Base-by-base conservation (phyloP, 2,329 filamentous ascomycete genomes). In the Orbilia brochopaga region DNA sequence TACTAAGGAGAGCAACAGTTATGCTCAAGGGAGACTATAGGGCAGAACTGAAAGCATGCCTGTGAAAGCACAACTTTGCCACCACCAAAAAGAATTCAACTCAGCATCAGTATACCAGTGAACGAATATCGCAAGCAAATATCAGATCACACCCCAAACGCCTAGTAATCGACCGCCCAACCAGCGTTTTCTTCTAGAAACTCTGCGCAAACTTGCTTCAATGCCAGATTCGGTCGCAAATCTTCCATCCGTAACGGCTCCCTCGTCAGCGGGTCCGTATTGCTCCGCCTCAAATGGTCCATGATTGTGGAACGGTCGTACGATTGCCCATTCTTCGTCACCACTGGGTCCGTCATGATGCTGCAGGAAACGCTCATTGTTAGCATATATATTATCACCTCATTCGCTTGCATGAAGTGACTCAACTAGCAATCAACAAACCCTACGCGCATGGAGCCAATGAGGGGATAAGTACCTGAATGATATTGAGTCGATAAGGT, bases 91-190 rank as follows among this genome's bases (percentile, higher is more conserved):
- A 3, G 27, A 8, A 32, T 8, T 32, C 27, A 42, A 3, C 4
- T 15, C 37, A 13, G 15, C 4, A 42, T n/a, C n/a, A n/a, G n/a
- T 17, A 42, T 15, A 42, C 13, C 13, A 42, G 11, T 15, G n/a
- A 42, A 15, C 2, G n/a, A 42, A 42, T 13, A 15, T 6, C 37
- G 23, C 51, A 8, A 23, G 27, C 17, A 37, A 17, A 32, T 19
- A 35, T 42, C 42, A 46, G 50, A 40, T 40, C 42, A 46, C 21
- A 23, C n/a, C 52, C 57, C 27, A 8, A 32, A 3, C 3, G 10
- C 17, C 55, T 82, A 96, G 89, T 90, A 97, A 78, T 97, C 92
- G 42, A 90, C 92, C 0, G 92, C 91, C 90, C 94, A 96, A 8
- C 91, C 92, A 2, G 66, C 66, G 76, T 96, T 97, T 75, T 90